These are phyloP conservation scores for Dendrobium catenatum DNA, from an alignment of 106 monocot species.

Conservation along the genomic window DNA sequence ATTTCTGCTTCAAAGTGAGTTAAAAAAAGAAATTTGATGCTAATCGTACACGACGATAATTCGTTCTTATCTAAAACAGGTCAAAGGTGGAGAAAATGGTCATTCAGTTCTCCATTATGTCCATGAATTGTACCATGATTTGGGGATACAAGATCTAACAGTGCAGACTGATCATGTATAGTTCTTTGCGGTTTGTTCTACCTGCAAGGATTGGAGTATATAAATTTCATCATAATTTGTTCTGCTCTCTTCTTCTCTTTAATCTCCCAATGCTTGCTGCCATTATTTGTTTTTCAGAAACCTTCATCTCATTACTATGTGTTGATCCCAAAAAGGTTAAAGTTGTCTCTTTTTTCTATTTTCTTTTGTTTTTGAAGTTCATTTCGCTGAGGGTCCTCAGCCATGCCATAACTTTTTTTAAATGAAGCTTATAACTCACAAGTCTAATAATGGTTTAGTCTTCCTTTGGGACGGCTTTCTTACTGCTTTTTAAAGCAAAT, in stretches of 20 bases:
- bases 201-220: background rate
- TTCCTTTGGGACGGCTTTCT: too few species aligned
- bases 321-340: too few species aligned
- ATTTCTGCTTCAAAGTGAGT: background rate
- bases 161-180: constrained; percentile 39
- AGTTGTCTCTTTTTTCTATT: too few species aligned
- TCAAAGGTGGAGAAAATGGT: constrained; percentile 42
- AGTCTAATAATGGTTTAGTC: too few species aligned
- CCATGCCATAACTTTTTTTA: too few species aligned
- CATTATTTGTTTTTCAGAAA: too few species aligned
- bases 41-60: background rate
- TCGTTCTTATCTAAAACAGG: constrained; percentile 17
- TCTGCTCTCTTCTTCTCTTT: background rate
- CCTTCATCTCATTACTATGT: too few species aligned
- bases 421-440: too few species aligned
- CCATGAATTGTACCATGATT: constrained; percentile 57
- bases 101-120: constrained; percentile 32
- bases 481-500: too few species aligned
- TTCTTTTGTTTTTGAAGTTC: too few species aligned
- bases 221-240: background rate
- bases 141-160: constrained; percentile 68
- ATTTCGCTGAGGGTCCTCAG: too few species aligned
- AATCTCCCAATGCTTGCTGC: too few species aligned
- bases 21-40: background rate
- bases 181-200: background rate